Evolutionary conservation across 495 filamentous ascomycete genomes (phyloP).

Genomic region (Thermothielavioides terrestris): DNA sequence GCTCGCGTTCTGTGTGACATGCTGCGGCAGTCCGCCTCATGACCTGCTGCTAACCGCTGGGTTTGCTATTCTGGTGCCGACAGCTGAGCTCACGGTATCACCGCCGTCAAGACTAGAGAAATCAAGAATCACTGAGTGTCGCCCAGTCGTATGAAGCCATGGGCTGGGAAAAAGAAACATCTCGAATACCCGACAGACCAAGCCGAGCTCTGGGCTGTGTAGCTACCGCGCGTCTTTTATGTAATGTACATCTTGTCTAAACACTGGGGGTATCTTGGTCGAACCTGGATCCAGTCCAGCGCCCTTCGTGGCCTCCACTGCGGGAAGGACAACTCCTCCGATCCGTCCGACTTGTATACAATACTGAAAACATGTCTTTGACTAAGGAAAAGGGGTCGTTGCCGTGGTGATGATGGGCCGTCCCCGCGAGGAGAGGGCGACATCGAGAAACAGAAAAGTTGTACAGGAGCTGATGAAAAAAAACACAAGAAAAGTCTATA

Average conservation of each 20-base stretch:
- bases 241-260: slow-evolving; percentile 40
- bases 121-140: neutral
- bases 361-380: slow-evolving; percentile 10
- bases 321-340: slow-evolving; percentile 19
- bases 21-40: neutral
- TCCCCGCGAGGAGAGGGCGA: slow-evolving; percentile 22
- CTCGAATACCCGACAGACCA: neutral
- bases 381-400: slow-evolving; percentile 18
- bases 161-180: neutral
- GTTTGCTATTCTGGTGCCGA: neutral
- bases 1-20: neutral
- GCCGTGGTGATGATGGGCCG: slow-evolving; percentile 12
- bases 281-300: slow-evolving; percentile 41
- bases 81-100: neutral
- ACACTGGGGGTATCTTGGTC: slow-evolving; percentile 41
- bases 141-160: neutral
- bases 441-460: slow-evolving; percentile 8
- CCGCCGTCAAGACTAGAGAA: neutral
- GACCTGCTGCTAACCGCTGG: neutral
- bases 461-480: slow-evolving; percentile 9
- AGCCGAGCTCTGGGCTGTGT: slow-evolving; percentile 24
- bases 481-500: slow-evolving; percentile 34
- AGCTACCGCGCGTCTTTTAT: slow-evolving; percentile 36
- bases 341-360: slow-evolving; percentile 24
- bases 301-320: slow-evolving; percentile 22